Base-by-base conservation (phyloP, 768 basidiomycete genomes). In the Suillus decipiens region DNA sequence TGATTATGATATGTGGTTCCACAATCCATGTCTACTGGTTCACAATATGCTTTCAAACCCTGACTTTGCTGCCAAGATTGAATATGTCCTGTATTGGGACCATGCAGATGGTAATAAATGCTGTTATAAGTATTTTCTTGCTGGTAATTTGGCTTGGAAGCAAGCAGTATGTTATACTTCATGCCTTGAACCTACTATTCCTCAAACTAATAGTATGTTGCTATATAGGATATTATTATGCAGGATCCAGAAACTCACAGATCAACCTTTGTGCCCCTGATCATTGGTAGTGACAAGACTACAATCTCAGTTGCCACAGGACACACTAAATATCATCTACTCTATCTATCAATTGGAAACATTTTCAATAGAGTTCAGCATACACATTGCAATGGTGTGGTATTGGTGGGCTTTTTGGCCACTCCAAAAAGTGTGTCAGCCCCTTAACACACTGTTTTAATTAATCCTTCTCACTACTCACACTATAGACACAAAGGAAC, bases 251-350 rank as follows among this genome's bases (percentile, higher is more conserved):
- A 12, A 31, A 76, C 64, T 2, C 70, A 71, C 43, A 77, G 77
- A 10, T 63, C 73, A 2, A 73, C 75, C 63, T 66, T 77, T 31
- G 70, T 75, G 3, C 72, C 76, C 1, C 61, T 80, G 31, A 61
- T 80, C 14, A 61, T 66, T 5, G 78, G 79, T 0, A 78, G 75
- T 59, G 77, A 82, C 61, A 81, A 81, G 62, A 81, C 79, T 0
- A 80, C 76, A 0, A 77, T 80, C 0, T 80, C 77, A 0, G 75
- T 77, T 36, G 34, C 34, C 34, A 36, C 41, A 41, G 41, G 41
- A 41, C 41, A 41, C 15, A 41, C 41, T 7, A 15, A 41, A 7
- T 41, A 41, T 2, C 41, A 41, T 41, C 41, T 2, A 6, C 41
- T 41, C 41, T 41, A 41, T 17, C 15, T 41, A 2, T 41, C 15